Evolutionary conservation across 345 rosid species (phyloP).

Genomic region (Draba incana): DNA sequence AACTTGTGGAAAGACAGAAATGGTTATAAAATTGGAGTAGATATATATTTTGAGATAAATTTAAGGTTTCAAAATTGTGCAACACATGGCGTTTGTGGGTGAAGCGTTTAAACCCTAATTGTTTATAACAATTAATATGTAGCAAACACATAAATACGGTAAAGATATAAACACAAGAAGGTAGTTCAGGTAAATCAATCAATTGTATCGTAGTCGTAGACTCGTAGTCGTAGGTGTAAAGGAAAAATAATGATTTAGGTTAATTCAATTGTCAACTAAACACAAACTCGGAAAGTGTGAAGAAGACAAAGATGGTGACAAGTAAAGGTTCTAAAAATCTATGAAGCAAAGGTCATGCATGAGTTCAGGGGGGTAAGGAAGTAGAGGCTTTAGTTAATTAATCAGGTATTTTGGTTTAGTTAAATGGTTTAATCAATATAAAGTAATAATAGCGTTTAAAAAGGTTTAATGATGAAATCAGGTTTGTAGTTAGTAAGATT

Average conservation of each 20-base stretch:
- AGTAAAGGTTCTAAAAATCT: conserved; percentile 38
- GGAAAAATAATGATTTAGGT: conserved; percentile 11
- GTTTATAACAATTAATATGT: background rate
- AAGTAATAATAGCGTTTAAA: conserved; percentile 26
- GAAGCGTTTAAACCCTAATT: background rate
- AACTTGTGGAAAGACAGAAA: background rate
- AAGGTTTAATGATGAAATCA: conserved; percentile 44
- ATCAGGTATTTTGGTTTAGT: background rate
- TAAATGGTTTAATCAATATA: conserved; percentile 20
- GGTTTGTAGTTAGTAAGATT: conserved; percentile 69
- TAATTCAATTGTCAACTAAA: conserved; percentile 39
- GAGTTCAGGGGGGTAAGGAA: conserved; percentile 47
- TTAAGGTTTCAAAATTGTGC: background rate
- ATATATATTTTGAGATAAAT: background rate
- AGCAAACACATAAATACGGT: background rate
- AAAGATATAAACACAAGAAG: background rate
- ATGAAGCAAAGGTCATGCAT: conserved; percentile 45
- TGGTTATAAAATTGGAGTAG: background rate
- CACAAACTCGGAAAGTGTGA: conserved; percentile 34
- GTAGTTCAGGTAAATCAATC: conserved; percentile 28
- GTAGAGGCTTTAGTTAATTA: conserved; percentile 25
- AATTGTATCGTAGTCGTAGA: background rate
- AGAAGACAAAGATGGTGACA: conserved; percentile 45
- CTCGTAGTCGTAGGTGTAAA: conserved; percentile 1
- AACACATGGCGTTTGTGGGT: too few species aligned